Conservation (phyloP, 371 early-diverging fungal genomes). For the Rhizopus microsporus region DNA sequence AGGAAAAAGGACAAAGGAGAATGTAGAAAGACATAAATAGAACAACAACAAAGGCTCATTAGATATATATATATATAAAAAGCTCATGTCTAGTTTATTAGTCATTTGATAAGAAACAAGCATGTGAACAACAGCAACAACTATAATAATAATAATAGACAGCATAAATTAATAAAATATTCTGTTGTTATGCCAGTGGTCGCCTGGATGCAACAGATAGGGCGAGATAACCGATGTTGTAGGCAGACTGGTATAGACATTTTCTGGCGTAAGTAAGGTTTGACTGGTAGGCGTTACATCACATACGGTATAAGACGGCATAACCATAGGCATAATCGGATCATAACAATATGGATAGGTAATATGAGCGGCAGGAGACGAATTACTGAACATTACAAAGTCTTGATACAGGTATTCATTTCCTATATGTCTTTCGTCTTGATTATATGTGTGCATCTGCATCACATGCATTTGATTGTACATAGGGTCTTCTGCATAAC, state of each 20-base stretch:
- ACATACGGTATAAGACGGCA: not conserved
- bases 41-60: no score
- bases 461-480: no score
- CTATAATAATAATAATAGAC: not conserved
- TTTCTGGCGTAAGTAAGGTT: not conserved
- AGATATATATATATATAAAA: no score
- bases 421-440: not conserved
- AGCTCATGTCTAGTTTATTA: no score
- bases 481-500: no score
- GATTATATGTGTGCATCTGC: not conserved
- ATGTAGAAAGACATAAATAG: no score
- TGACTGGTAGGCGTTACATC: not conserved
- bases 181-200: not conserved
- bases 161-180: not conserved
- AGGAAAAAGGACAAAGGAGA: no score
- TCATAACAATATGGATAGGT: not conserved
- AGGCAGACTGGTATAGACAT: not conserved
- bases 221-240: not conserved
- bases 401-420: not conserved
- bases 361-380: not conserved
- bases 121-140: no score
- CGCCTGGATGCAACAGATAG: not conserved
- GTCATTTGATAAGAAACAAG: no score
- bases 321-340: not conserved
- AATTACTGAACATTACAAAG: not conserved